Evolutionary conservation across 306 rosid species (phyloP).

Genomic region (Styphnolobium japonicum): DNA sequence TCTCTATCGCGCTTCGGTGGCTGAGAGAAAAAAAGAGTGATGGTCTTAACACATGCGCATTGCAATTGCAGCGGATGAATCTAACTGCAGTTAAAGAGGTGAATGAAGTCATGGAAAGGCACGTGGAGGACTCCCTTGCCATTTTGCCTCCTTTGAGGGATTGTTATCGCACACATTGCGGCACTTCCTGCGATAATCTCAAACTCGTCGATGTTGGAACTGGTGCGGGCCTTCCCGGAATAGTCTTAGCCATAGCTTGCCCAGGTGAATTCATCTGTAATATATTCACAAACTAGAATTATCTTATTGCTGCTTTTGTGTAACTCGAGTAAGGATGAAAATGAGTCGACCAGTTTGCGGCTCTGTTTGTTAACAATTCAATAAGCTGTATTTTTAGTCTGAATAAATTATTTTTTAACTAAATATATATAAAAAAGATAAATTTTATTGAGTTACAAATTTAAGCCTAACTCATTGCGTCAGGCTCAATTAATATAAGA

Average conservation of each 20-base stretch:
- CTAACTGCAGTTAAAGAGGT: conserved; percentile 73
- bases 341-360: no score
- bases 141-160: conserved; percentile 60
- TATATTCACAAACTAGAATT: neutral
- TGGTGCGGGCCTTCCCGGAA: conserved; percentile 91
- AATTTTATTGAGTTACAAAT: no score
- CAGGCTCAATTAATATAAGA: no score
- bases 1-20: no score
- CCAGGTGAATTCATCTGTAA: conserved; percentile 51
- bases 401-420: no score
- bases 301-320: neutral
- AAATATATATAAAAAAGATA: no score
- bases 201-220: conserved; percentile 82
- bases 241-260: conserved; percentile 82
- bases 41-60: neutral
- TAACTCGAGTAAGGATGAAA: no score
- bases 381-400: no score
- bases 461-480: no score
- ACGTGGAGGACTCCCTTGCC: conserved; percentile 86
- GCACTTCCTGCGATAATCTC: conserved; percentile 28
- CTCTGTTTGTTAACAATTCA: no score
- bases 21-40: no score
- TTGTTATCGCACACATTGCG: conserved; percentile 42
- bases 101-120: conserved; percentile 82
- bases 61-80: conserved; percentile 68